phyloP scores from a whole-genome alignment of 306 rosid genomes.

The Prinsepia uniflora region DNA sequence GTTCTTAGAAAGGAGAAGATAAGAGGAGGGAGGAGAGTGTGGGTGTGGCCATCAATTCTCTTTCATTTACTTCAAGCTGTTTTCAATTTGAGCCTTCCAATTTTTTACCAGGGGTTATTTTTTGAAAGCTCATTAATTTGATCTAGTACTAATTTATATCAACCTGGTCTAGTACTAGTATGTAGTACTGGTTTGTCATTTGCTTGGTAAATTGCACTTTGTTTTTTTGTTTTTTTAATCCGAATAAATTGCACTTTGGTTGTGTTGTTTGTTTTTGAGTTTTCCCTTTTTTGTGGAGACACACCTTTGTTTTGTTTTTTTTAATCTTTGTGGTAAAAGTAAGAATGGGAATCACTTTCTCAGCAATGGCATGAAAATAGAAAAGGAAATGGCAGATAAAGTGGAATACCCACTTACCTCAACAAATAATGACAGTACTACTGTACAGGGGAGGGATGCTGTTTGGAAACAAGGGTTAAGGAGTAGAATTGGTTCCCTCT shows the following conservation, averaged over 20 bases:
- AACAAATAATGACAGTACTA: background rate
- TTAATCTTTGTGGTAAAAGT: conserved; percentile 13
- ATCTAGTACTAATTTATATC: background rate
- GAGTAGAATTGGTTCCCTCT: conserved; percentile 11
- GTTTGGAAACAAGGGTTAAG: background rate
- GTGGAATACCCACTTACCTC: conserved; percentile 7
- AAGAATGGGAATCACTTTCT: conserved; percentile 16
- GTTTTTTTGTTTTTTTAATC: too few species aligned
- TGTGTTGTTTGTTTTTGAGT: background rate
- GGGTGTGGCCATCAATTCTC: conserved; percentile 77
- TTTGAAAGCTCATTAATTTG: background rate
- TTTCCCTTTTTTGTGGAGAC: conserved; percentile 12
- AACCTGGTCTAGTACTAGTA: background rate
- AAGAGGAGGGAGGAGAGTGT: conserved; percentile 47
- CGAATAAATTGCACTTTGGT: conserved; percentile 7
- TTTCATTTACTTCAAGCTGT: conserved; percentile 17
- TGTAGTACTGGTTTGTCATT: background rate
- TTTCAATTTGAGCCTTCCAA: background rate
- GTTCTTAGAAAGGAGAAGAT: conserved; percentile 31
- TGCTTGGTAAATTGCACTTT: background rate
- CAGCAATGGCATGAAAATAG: conserved; percentile 10
- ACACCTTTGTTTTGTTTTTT: background rate
- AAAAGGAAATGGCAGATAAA: conserved; percentile 12
- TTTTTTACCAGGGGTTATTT: background rate
- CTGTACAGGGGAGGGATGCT: background rate